Evolutionary conservation across 495 filamentous ascomycete genomes (phyloP), one percentile per base, ranked within the genome.

Genomic region (Aspergillus carlsbadensis): DNA sequence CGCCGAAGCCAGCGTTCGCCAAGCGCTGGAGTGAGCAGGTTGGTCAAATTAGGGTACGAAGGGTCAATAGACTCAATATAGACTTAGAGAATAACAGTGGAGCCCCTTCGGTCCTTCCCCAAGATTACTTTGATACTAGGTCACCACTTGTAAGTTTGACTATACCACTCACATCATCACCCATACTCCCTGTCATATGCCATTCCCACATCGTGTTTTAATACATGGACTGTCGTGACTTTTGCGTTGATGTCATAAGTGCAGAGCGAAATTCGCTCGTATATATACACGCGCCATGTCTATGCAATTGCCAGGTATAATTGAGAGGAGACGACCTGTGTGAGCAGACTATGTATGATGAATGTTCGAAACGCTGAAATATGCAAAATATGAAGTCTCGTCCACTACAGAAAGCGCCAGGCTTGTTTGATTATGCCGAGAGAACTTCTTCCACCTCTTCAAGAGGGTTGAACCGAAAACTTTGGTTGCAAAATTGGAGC

Each of bases 351-450:
- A 29, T 3, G 8, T 29, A 29, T 29, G 44, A 5, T 33, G 14
- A 47, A 33, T 20, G 44, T 18, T 18, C 10, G n/a, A 37, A 44
- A 49, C 46, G 46, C 46, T 49, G 46, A 49, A 49, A 37, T 37
- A 17, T 33, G 36, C 6, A 37, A 21, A 35, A 18, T 14, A 7
- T 2, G 45, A 48, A 29, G 26, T 5, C n/a, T 35, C 17, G 20
- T 10, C 7, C 41, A 24, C 15, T 36, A 11, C 15, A 42, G 15
- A 29, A 37, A 31, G 48, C 48, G 20, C 48, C 48, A 21, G 48
- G 48, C 47, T 15, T 13, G 20, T 24, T 33, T 29, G 6, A 35
- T 17, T 22, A 22, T 45, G 26, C 13, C 46, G 17, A 49, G 15
- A 17, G 33, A 11, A 39, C 34, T 52, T 52, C 36, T 31, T 52